Evolutionary conservation across 2,329 filamentous ascomycete genomes (phyloP), one percentile per base, ranked within the genome.

Genomic region (Fusarium irregulare): DNA sequence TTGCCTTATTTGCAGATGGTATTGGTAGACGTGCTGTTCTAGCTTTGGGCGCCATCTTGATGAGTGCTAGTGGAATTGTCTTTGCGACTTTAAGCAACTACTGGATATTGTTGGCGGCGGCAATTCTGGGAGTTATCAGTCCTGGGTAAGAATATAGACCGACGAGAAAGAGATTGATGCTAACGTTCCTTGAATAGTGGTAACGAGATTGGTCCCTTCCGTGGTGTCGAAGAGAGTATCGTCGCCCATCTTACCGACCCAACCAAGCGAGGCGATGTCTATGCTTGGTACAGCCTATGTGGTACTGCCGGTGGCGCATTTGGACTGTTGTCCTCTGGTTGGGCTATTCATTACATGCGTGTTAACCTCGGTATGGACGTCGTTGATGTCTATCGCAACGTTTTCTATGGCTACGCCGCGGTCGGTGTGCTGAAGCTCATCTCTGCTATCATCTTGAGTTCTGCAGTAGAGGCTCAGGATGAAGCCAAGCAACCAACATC

Each of bases 141-240:
- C 87, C 87, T 6, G 83, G 80, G 82, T 83, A 74, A 30, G 64
- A 28, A 7, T 3, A 16, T 0, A 9, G 0, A 4, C 14, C 3
- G 7, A 1, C 0, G 1, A 8, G 10, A 5, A 4, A 4, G 0
- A 6, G 2, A 27, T 32, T 3, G 2, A 7, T 55, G 25, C 40
- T 66, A 7, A 60, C 3, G 12, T 10, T 16, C 30, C 5, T 58
- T 16, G 10, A 3, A 45, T n/a, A 87, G 87, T 73, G 88, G 88
- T 10, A 89, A 88, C 59, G 88, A 91, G 73, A 89, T 90, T 56
- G 88, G 88, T 0, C 88, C 88, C 0, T 90, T 91, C 64, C 82
- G 86, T 41, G 88, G 88, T 41, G 83, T 90, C 28, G 88, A 90
- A 73, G 88, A 90, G 77, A 88, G 85, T 18, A 84, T 86, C 7